These are phyloP conservation scores for Pseudoneurospora amorphoporcata DNA, from an alignment of 495 filamentous ascomycete species.

Conservation along the genomic window DNA sequence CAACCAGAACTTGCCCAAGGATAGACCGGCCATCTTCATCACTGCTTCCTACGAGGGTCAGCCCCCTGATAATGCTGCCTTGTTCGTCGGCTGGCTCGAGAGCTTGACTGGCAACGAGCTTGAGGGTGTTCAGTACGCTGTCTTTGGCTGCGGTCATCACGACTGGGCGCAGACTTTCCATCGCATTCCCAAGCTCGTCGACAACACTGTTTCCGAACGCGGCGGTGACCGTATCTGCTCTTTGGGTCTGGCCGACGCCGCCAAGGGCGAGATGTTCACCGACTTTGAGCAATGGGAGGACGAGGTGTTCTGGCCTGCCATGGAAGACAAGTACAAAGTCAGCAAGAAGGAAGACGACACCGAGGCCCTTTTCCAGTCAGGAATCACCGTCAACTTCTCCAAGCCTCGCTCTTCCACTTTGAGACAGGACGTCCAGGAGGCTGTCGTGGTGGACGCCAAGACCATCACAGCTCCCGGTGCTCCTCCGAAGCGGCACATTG, in stretches of 20 bases:
- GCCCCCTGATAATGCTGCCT: slow-evolving; percentile 62
- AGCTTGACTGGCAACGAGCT: slow-evolving; percentile 40
- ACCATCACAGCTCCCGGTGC: slow-evolving; percentile 44
- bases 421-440: slow-evolving; percentile 56
- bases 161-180: slow-evolving; percentile 71
- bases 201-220: slow-evolving; percentile 38
- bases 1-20: slow-evolving; percentile 48
- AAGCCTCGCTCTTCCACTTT: slow-evolving; percentile 49
- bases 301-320: slow-evolving; percentile 52
- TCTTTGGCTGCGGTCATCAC: slow-evolving; percentile 51
- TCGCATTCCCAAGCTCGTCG: slow-evolving; percentile 53
- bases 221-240: slow-evolving; percentile 42
- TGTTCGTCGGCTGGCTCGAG: slow-evolving; percentile 58
- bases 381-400: slow-evolving; percentile 48
- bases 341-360: slow-evolving; percentile 8
- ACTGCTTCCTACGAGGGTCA: slow-evolving; percentile 67
- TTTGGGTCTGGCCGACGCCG: slow-evolving; percentile 51
- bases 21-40: slow-evolving; percentile 54
- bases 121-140: slow-evolving; percentile 47
- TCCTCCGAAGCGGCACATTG: slow-evolving; percentile 53
- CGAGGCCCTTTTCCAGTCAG: slow-evolving; percentile 9
- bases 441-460: slow-evolving; percentile 43
- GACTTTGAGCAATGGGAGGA: slow-evolving; percentile 68
- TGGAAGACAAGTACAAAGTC: slow-evolving; percentile 38
- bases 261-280: slow-evolving; percentile 53